A percentile compares a stretch with the other conserved stretches of the same genome.
phyloP scores from a whole-genome alignment of 2,329 filamentous ascomycete genomes.

The Talaromyces sp. region DNA sequence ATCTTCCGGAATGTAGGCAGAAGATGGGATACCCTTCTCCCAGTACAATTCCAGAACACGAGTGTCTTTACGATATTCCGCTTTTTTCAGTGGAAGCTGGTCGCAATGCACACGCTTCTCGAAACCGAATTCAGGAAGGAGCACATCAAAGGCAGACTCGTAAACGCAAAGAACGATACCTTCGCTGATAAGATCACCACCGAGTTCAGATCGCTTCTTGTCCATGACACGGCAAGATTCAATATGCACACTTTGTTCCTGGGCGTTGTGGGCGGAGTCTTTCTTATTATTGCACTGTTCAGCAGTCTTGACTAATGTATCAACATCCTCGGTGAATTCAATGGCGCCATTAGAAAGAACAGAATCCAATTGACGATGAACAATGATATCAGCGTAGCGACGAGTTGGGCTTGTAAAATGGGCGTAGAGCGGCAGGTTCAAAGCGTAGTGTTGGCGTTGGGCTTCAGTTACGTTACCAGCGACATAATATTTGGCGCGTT shows the following conservation, averaged over 20 bases:
- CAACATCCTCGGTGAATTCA: slow-evolving; percentile 85
- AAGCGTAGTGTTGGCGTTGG: slow-evolving; percentile 80
- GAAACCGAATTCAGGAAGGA: slow-evolving; percentile 97
- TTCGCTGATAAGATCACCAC: slow-evolving; percentile 89
- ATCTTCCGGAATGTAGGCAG: slow-evolving; percentile 92
- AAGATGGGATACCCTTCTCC: slow-evolving; percentile 98
- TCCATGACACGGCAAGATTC: slow-evolving; percentile 97
- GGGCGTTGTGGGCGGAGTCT: slow-evolving; percentile 92
- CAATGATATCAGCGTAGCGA: slow-evolving; percentile 90
- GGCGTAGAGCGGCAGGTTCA: slow-evolving; percentile 92
- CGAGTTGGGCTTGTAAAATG: slow-evolving; percentile 96
- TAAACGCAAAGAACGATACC: slow-evolving; percentile 97
- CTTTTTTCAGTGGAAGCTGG: slow-evolving; percentile 94
- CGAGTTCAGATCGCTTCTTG: slow-evolving; percentile 77
- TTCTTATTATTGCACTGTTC: slow-evolving; percentile 99
- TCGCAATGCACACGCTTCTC: slow-evolving; percentile 99
- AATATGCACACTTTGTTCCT: slow-evolving; percentile 98
- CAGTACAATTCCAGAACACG: slow-evolving; percentile 94
- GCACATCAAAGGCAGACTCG: slow-evolving; percentile 95
- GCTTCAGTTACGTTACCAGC: slow-evolving; percentile 73
- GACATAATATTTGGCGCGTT: slow-evolving; percentile 92
- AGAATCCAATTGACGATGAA: slow-evolving; percentile 89
- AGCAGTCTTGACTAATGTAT: slow-evolving; percentile 83
- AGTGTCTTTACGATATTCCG: slow-evolving; percentile 97
- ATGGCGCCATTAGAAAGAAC: slow-evolving; percentile 76